Percentiles rank a stretch among this genome's conserved stretches.
These are phyloP conservation scores for Tricholoma terreum DNA, from an alignment of 768 basidiomycete species.

Conservation along the genomic window DNA sequence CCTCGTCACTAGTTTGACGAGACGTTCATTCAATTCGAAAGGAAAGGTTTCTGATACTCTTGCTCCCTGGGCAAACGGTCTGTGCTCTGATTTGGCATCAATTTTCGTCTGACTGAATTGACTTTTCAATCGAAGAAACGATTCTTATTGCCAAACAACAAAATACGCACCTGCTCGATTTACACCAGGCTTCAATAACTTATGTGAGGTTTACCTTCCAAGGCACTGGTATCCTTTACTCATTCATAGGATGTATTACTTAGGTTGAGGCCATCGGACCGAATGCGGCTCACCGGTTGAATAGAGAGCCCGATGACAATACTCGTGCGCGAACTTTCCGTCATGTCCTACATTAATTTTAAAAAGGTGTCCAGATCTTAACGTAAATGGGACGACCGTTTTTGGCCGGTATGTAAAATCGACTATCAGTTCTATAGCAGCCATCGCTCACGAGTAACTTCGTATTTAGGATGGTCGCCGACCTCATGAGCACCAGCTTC, in stretches of 20 bases:
- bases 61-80: constrained; percentile 37
- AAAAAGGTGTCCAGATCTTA: constrained; percentile 24
- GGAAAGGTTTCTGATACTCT: constrained; percentile 35
- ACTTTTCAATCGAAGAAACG: constrained; percentile 22
- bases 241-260: background rate
- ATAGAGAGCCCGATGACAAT: constrained; percentile 36
- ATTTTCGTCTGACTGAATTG: background rate
- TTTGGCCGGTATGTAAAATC: constrained; percentile 32
- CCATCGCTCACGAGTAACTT: background rate
- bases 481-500: constrained; percentile 34
- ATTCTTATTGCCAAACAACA: constrained; percentile 34
- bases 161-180: constrained; percentile 35
- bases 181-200: constrained; percentile 36
- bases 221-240: background rate
- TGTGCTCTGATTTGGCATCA: background rate
- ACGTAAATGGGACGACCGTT: constrained; percentile 38
- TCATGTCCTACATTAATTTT: background rate
- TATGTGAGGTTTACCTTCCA: constrained; percentile 21
- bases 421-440: background rate
- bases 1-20: constrained; percentile 38
- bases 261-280: constrained; percentile 39
- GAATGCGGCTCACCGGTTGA: constrained; percentile 34
- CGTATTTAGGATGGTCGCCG: constrained; percentile 34
- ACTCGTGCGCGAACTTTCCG: constrained; percentile 25
- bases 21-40: constrained; percentile 34